Evolutionary conservation across 805 yeast species (phyloP).

Genomic region (Schizosaccharomyces octosporus): DNA sequence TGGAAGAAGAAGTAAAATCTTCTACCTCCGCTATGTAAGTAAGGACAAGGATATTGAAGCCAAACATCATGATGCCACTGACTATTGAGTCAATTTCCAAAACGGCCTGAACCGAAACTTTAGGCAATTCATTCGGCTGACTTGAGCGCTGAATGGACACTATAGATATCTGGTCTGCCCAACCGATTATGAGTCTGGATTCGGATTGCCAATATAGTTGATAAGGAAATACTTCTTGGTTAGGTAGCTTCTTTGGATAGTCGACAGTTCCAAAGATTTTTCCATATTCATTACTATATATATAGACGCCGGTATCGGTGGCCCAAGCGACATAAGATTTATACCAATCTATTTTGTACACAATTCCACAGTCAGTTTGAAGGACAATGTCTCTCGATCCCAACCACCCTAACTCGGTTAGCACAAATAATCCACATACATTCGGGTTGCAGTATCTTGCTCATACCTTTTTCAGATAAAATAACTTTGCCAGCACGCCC

Average conservation of each 20-base stretch:
- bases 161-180: conserved; percentile 52
- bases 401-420: conserved; percentile 28
- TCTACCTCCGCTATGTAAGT: conserved; percentile 22
- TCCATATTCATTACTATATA: conserved; percentile 33
- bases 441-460: neutral
- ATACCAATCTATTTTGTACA: conserved; percentile 38
- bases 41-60: conserved; percentile 42
- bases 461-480: conserved; percentile 36
- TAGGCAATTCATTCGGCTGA: neutral
- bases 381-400: conserved; percentile 52
- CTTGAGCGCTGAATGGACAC: conserved; percentile 5
- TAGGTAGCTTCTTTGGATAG: conserved; percentile 28
- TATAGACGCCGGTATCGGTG: conserved; percentile 34
- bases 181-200: conserved; percentile 48
- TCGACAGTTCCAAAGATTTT: conserved; percentile 26
- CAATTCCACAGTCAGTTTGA: conserved; percentile 39
- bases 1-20: conserved; percentile 6
- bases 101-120: conserved; percentile 15
- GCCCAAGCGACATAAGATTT: conserved; percentile 59
- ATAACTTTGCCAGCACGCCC: conserved; percentile 73
- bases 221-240: conserved; percentile 73
- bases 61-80: conserved; percentile 56
- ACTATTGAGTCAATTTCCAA: conserved; percentile 25
- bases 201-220: conserved; percentile 39
- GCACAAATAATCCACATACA: neutral